Percentiles rank a stretch among this genome's conserved stretches.
Conservation (phyloP, 352 stramenopile genomes). For the Peronospora destructor region DNA sequence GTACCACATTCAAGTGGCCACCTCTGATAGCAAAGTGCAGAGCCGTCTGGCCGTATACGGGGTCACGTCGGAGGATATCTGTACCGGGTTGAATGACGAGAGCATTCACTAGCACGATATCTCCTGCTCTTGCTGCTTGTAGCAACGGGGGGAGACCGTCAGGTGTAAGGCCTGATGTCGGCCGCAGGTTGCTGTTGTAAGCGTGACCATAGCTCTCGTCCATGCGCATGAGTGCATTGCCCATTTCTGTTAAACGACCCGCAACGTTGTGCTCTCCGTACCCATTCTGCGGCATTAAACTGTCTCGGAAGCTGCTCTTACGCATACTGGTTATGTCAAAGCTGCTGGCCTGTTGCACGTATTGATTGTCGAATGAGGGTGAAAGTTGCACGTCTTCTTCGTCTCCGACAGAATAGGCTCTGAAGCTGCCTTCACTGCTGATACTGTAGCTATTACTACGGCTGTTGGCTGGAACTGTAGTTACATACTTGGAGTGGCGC, state of each 20-base stretch:
- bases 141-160: slow-evolving; percentile 69
- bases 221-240: slow-evolving; percentile 66
- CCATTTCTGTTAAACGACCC: slow-evolving; percentile 46
- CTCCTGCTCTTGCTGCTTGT: slow-evolving; percentile 47
- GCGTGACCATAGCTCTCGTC: slow-evolving; percentile 55
- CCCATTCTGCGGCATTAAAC: slow-evolving; percentile 28
- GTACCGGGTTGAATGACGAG: slow-evolving; percentile 64
- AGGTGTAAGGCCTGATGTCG: slow-evolving; percentile 12
- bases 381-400: slow-evolving; percentile 18
- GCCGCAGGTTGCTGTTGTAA: slow-evolving; percentile 26
- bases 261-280: slow-evolving; percentile 14
- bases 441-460: slow-evolving; percentile 22
- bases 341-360: slow-evolving; percentile 35
- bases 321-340: slow-evolving; percentile 58
- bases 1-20: slow-evolving; percentile 54
- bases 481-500: slow-evolving; percentile 9
- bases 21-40: slow-evolving; percentile 66
- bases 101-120: slow-evolving; percentile 62
- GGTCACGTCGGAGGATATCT: slow-evolving; percentile 58
- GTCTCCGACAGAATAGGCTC: slow-evolving; percentile 26
- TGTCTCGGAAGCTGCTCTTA: slow-evolving; percentile 48
- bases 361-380: slow-evolving; percentile 21
- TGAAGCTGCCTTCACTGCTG: slow-evolving; percentile 21
- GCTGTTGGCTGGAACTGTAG: slow-evolving; percentile 7
- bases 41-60: slow-evolving; percentile 58